Base-by-base conservation (phyloP, 306 rosid species). In the Mimosa pudica region DNA sequence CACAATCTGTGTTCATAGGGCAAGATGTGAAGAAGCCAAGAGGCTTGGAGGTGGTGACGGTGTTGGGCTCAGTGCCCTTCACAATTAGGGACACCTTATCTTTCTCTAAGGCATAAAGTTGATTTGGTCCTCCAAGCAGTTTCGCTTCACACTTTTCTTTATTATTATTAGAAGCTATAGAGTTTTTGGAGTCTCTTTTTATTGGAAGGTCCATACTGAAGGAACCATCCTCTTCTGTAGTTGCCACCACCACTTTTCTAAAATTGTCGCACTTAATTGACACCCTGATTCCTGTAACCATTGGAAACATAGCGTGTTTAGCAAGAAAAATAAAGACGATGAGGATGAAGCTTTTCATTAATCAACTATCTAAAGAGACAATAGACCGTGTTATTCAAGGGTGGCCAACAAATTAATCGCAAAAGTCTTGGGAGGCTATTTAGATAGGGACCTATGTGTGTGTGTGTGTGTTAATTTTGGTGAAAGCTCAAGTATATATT, bases 121-220 rank as follows among this genome's bases (percentile, higher is more conserved):
- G 98, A 54, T 44, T 82, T 71, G 91, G 87, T 5, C 99, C 98
- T 24, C 98, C 99, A 4, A 81, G 80, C 73, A 95, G 78, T 83
- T 82, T 84, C 18, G 94, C 94, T 4, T 81, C 75, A 82, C 98
- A 95, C 4, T 79, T 88, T 74, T 20, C 44, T 2, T 10, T 17
- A 3, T 46, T 46, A 46, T 46, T 4, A 13, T 13, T 13, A 65
- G 70, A 67, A 41, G 78, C 33, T 20, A 74, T 30, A 3, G 86
- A 18, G 35, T 76, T 82, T 46, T 74, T 44, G 35, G 47, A 9
- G 67, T 77, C 78, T 41, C 80, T 38, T 38, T 38, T 51, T 3
- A 51, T 77, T 4, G 94, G 94, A 82, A 90, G 85, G 38, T 86
- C 74, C 16, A 57, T 77, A 77, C 86, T 84, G 75, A 92, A 95